Conservation (phyloP, 352 stramenopile genomes). For the Phytophthora sp. region DNA sequence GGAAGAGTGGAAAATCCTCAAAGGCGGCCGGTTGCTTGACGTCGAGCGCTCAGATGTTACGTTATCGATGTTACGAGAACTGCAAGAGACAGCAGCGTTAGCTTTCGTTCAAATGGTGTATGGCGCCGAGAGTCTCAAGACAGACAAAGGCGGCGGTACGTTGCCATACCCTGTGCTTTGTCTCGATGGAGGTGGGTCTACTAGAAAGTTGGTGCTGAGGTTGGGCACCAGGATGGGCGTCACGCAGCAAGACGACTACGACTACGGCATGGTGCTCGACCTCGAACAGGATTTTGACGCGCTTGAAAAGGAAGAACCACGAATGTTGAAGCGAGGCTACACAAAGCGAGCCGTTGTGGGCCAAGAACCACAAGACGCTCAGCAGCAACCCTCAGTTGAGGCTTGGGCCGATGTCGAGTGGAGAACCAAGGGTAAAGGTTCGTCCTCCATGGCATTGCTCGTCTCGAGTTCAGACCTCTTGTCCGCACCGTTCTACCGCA, state of each 20-base stretch:
- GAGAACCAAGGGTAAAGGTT: slow-evolving; percentile 30
- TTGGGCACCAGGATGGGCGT: slow-evolving; percentile 55
- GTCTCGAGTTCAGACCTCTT: slow-evolving; percentile 58
- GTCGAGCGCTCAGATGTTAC: slow-evolving; percentile 60
- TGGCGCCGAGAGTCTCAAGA: slow-evolving; percentile 13
- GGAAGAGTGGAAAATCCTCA: slow-evolving; percentile 81
- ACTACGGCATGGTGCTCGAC: slow-evolving; percentile 73
- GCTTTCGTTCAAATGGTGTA: slow-evolving; percentile 65
- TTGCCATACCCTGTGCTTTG: slow-evolving; percentile 65
- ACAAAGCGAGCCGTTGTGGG: slow-evolving; percentile 42
- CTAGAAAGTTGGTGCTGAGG: slow-evolving; percentile 52
- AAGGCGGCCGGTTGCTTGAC: slow-evolving; percentile 66
- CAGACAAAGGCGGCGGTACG: slow-evolving; percentile 34
- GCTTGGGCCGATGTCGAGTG: slow-evolving; percentile 59
- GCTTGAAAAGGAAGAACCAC: slow-evolving; percentile 18
- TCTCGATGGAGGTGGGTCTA: slow-evolving; percentile 29
- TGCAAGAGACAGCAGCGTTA: slow-evolving; percentile 49
- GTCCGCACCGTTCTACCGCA: slow-evolving; percentile 52
- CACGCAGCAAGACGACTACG: slow-evolving; percentile 52
- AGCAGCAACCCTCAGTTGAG: slow-evolving; percentile 6
- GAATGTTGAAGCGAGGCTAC: slow-evolving; percentile 36
- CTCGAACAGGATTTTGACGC: slow-evolving; percentile 55
- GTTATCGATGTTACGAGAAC: slow-evolving; percentile 52
- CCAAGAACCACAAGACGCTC: slow-evolving; percentile 25
- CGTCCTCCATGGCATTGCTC: slow-evolving; percentile 32